Conservation (phyloP, 1,139 yeast species). For the Taiozyma onychis region DNA sequence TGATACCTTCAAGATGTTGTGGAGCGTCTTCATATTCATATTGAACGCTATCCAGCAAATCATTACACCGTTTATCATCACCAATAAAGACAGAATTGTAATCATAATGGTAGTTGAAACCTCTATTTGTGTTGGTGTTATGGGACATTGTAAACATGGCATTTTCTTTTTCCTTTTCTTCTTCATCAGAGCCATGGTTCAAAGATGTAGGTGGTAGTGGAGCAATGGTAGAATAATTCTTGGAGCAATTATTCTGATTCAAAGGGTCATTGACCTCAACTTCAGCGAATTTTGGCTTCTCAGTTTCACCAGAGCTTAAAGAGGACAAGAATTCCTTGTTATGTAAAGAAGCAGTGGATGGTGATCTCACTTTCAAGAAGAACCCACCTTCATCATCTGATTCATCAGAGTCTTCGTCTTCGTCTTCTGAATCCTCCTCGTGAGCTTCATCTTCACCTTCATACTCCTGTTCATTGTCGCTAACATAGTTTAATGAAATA, state of each 20-base stretch:
- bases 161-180: slow-evolving; percentile 38
- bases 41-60: slow-evolving; percentile 16
- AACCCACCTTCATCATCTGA: slow-evolving; percentile 67
- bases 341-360: slow-evolving; percentile 30
- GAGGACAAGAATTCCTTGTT: neutral
- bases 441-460: slow-evolving; percentile 22
- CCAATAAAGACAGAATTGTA: slow-evolving; percentile 76
- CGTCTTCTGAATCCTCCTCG: slow-evolving; percentile 25
- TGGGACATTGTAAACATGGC: slow-evolving; percentile 66
- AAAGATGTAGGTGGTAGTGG: slow-evolving; percentile 76
- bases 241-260: neutral
- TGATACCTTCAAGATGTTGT: slow-evolving; percentile 22
- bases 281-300: neutral
- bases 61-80: slow-evolving; percentile 34
- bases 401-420: slow-evolving; percentile 25
- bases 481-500: slow-evolving; percentile 41
- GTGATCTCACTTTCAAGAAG: slow-evolving; percentile 51
- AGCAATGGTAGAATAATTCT: slow-evolving; percentile 48
- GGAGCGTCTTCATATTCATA: slow-evolving; percentile 19
- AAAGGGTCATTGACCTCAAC: neutral
- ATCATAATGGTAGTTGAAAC: slow-evolving; percentile 81
- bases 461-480: slow-evolving; percentile 25
- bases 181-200: slow-evolving; percentile 74
- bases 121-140: slow-evolving; percentile 68
- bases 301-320: neutral